phyloP scores from a whole-genome alignment of 306 rosid genomes.

The Dryas drummondii region DNA sequence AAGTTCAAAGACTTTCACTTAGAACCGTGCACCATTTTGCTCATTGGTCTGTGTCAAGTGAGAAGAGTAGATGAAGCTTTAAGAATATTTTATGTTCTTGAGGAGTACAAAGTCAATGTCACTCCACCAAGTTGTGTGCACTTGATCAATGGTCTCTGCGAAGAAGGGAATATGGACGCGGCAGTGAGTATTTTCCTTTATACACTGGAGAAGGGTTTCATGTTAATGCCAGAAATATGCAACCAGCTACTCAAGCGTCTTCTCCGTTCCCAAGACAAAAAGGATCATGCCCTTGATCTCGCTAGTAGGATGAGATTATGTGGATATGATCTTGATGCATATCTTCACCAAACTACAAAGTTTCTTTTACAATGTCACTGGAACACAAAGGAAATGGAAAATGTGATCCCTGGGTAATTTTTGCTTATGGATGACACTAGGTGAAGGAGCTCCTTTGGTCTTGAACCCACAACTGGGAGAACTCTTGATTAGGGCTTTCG shows the following conservation, averaged over 20 bases:
- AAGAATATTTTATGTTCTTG: constrained; percentile 54
- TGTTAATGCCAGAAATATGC: constrained; percentile 39
- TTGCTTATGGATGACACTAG: background rate
- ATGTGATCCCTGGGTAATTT: background rate
- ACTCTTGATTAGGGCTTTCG: background rate
- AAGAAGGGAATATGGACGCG: constrained; percentile 35
- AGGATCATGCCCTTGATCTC: constrained; percentile 45
- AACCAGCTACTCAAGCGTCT: constrained; percentile 41
- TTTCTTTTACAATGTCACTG: constrained; percentile 27
- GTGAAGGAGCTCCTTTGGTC: constrained; percentile 4
- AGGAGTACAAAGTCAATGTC: constrained; percentile 48
- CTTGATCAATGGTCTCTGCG: constrained; percentile 63
- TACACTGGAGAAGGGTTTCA: constrained; percentile 53
- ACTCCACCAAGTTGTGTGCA: constrained; percentile 71
- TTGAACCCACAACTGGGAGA: background rate
- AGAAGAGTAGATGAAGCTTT: constrained; percentile 52
- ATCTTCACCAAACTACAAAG: constrained; percentile 29
- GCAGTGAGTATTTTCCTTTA: constrained; percentile 62
- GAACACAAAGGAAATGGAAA: constrained; percentile 7
- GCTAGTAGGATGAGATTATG: constrained; percentile 43
- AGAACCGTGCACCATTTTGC: constrained; percentile 76
- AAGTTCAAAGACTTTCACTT: constrained; percentile 48
- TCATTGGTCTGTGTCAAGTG: constrained; percentile 73
- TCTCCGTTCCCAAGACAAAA: constrained; percentile 38
- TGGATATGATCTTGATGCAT: constrained; percentile 42